Base-by-base conservation (phyloP, 352 stramenopile genomes). In the Pythium brachiatum region DNA sequence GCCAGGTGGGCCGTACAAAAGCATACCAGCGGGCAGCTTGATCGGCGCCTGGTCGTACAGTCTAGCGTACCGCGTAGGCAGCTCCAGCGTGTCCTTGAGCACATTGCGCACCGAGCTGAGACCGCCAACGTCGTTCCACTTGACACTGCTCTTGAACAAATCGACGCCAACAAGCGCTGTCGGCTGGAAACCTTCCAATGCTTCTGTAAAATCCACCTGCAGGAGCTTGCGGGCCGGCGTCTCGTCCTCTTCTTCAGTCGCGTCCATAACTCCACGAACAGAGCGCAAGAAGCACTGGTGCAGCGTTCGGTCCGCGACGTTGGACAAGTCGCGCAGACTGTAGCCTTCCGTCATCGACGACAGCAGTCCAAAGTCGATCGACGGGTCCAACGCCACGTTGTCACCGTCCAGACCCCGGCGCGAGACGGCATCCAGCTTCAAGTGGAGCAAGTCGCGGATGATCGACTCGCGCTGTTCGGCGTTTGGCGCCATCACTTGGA, bases 1-100 rank as follows among this genome's bases (percentile, higher is more conserved):
- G 15, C 96, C 92, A 32, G 92, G 88, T 23, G 91, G 91, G 0
- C 90, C 92, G 58, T 96, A 96, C 3, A 98, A 58, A 13, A 98
- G 64, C 62, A 98, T 78, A 3, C 92, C 88, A 20, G 86, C 87
- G 16, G 88, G 84, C 16, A 95, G 68, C 57, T 92, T 94, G 53
- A 95, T 89, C 18, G 87, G 84, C 13, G 83, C 81, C 38, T 83
- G 87, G 43, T 91, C 79, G 61, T 95, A 96, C 11, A 95, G 60
- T 48, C 92, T 92, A 26, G 69, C 63, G 59, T 95, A 93, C 0
- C 73, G 76, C 21, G 86, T 93, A 11, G 86, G 87, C 21, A 95
- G 76, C 72, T 97, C 89, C 23, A 97, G 63, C 7, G 92, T 96
- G 36, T 97, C 89, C 53, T 95, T 94, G 21, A 97, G 75, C 31